A percentile compares a stretch with the other conserved stretches of the same genome.
Conservation (phyloP, 1,284 basidiomycete species). For the Austroboletus novae-zelandiae region DNA sequence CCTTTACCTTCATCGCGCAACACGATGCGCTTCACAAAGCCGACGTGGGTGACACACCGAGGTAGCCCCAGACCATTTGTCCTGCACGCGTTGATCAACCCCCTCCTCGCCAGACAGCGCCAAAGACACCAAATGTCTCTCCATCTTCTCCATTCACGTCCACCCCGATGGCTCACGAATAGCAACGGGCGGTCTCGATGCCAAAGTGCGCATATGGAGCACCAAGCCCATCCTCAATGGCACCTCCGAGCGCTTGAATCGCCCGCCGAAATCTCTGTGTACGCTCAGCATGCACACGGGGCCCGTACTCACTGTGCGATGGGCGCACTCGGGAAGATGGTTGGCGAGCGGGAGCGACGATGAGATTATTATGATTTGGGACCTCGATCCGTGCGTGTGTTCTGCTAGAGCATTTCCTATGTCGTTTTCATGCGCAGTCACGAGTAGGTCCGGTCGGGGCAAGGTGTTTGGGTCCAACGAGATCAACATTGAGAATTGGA, state of each 20-base stretch:
- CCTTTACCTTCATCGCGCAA: constrained; percentile 35
- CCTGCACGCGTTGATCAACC: neutral
- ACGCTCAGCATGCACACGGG: constrained; percentile 95
- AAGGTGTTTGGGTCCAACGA: constrained; percentile 92
- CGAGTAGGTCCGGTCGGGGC: constrained; percentile 67
- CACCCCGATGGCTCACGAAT: constrained; percentile 96
- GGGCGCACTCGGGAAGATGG: constrained; percentile 93
- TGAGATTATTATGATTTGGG: constrained; percentile 95
- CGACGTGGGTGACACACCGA: constrained; percentile 54
- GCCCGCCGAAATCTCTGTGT: constrained; percentile 83
- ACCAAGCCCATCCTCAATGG: constrained; percentile 87
- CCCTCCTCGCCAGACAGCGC: constrained; percentile 22
- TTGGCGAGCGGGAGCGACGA: constrained; percentile 97
- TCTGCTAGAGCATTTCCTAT: neutral
- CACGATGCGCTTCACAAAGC: constrained; percentile 55
- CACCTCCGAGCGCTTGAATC: constrained; percentile 69
- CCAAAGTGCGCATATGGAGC: constrained; percentile 97
- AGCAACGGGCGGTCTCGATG: constrained; percentile 93
- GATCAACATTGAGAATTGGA: constrained; percentile 97
- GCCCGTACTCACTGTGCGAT: constrained; percentile 91
- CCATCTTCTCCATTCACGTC: constrained; percentile 91
- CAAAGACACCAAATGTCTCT: constrained; percentile 63
- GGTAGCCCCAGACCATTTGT: constrained; percentile 20
- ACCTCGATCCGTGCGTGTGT: constrained; percentile 83
- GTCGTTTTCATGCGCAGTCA: neutral